Percentiles rank a stretch among this genome's conserved stretches.
phyloP scores from a whole-genome alignment of 148 eudicot species.

The Camellia japonica region DNA sequence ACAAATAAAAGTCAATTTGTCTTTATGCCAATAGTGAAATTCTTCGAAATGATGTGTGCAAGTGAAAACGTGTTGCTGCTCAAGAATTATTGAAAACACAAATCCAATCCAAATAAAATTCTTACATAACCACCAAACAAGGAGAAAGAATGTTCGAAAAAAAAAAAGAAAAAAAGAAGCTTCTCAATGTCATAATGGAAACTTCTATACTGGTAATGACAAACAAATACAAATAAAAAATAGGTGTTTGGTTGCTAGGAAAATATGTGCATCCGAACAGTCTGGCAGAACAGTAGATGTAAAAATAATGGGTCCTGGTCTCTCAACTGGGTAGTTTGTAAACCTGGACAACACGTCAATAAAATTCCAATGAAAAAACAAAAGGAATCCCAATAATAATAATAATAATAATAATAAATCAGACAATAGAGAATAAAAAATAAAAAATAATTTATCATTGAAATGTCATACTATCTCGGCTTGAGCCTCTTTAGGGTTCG shows the following conservation, averaged over 20 bases:
- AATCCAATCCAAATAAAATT: no score
- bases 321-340: conserved; percentile 21
- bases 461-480: conserved; percentile 30
- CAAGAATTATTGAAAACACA: no score
- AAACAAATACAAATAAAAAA: conserved; percentile 14
- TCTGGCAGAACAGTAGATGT: conserved; percentile 30
- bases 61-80: no score
- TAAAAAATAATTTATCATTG: conserved; percentile 31
- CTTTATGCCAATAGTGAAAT: no score
- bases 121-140: neutral
- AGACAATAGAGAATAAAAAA: conserved; percentile 14
- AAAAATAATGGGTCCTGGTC: conserved; percentile 40
- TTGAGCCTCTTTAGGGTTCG: conserved; percentile 60
- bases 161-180: conserved; percentile 23
- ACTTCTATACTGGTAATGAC: conserved; percentile 21
- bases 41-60: no score
- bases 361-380: conserved; percentile 12
- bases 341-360: conserved; percentile 18
- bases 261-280: conserved; percentile 25
- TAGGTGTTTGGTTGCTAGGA: conserved; percentile 10
- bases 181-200: conserved; percentile 41
- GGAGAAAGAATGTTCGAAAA: neutral
- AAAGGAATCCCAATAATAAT: conserved; percentile 4
- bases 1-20: no score
- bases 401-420: conserved; percentile 41